Base-by-base conservation (phyloP, 495 filamentous ascomycete species). In the Xylaria curta region DNA sequence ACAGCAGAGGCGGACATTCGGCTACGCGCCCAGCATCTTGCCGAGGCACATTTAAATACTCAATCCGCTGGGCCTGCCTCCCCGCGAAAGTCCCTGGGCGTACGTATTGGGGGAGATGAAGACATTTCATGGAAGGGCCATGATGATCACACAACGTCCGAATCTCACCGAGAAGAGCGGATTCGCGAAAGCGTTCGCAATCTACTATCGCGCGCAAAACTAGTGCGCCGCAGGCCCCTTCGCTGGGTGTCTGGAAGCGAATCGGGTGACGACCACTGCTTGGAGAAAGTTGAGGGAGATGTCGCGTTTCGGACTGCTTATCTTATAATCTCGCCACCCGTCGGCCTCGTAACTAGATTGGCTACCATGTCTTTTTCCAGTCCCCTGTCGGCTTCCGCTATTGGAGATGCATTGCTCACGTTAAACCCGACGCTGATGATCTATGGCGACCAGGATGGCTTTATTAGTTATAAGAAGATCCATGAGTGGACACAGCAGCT, bases 391-490 rank as follows among this genome's bases (percentile, higher is more conserved):
- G 62, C 66, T 1, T 74, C 74, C 47, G 31, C 6, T 31, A 56
- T 56, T 10, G 74, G 73, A 38, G 82, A 83, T 54, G 73, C 64
- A 10, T 75, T 82, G 26, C 82, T 91, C 76, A 79, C 77, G 62
- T 72, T 61, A 72, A 86, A 92, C 73, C 82, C 85, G 1, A 92
- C 91, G 0, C 78, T 98, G 21, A 91, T 88, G 8, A 81, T 98
- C 10, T 97, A 92, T 75, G 96, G 96, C 4, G 90, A 93, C 68
- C 83, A 87, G 49, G 96, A 98, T 76, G 81, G 85, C 4, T 97
- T 99, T 70, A 90, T 93, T 3, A 87, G 91, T 10, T 84, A 83
- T 17, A 88, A 81, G 63, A 94, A 90, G 79, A 82, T 95, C 73
- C 84, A 87, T 28, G 80, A 83, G 40, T 98, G 96, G 96, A 88